Conservation (phyloP, 1,139 yeast species). For the Saccharomyces pastorianus region DNA sequence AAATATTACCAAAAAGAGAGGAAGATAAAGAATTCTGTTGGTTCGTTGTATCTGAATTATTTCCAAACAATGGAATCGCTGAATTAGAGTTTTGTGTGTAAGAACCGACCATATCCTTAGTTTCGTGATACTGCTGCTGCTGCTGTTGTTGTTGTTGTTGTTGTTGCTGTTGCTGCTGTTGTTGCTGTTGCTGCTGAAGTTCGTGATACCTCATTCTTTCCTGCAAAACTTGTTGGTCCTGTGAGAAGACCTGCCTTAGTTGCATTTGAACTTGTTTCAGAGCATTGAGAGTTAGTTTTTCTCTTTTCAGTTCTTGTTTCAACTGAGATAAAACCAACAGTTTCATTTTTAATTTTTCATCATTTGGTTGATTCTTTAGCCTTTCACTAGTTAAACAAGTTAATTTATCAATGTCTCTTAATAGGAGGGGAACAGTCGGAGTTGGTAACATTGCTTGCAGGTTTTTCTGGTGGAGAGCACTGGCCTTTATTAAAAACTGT, state of each 20-base stretch:
- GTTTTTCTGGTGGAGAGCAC: slow-evolving; percentile 35
- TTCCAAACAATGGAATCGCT: slow-evolving; percentile 20
- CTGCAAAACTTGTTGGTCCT: slow-evolving; percentile 28
- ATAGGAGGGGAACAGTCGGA: slow-evolving; percentile 26
- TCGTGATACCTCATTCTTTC: slow-evolving; percentile 23
- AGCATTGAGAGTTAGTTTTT: slow-evolving; percentile 34
- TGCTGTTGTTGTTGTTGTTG: slow-evolving; percentile 19
- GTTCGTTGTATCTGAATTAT: slow-evolving; percentile 2
- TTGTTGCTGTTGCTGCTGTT: slow-evolving; percentile 15
- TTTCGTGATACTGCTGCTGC: slow-evolving; percentile 7
- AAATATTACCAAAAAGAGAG: slow-evolving; percentile 20
- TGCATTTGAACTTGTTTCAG: slow-evolving; percentile 38
- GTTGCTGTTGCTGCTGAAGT: slow-evolving; percentile 15
- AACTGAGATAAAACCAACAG: slow-evolving; percentile 32
- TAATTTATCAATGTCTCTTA: slow-evolving; percentile 36
- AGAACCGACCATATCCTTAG: background rate
- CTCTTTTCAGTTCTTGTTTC: slow-evolving; percentile 30
- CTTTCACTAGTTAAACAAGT: slow-evolving; percentile 36
- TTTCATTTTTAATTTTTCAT: slow-evolving; percentile 34
- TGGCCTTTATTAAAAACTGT: slow-evolving; percentile 55
- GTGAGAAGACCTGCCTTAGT: slow-evolving; percentile 32
- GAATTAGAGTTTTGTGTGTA: slow-evolving; percentile 9
- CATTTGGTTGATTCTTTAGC: slow-evolving; percentile 32
- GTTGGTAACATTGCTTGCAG: slow-evolving; percentile 25
- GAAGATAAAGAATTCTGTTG: slow-evolving; percentile 10